Evolutionary conservation across 2,329 filamentous ascomycete genomes (phyloP).

Genomic region (Exutisphaerella laricina): DNA sequence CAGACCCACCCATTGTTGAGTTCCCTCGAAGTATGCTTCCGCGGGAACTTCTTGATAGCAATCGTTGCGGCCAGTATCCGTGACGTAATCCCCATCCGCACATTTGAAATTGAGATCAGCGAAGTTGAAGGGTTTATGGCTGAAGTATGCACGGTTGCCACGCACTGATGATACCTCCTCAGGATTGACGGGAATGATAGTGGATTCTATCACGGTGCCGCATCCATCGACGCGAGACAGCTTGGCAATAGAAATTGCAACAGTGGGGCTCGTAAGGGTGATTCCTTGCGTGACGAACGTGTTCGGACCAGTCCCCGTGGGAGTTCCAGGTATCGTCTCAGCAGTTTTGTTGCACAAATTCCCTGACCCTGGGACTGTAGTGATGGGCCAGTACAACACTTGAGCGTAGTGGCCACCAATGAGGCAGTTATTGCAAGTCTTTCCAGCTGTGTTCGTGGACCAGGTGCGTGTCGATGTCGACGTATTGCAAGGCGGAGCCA

Average conservation of each 20-base stretch:
- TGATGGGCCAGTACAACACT: constrained; percentile 24
- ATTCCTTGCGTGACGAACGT: constrained; percentile 24
- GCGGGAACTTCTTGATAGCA: constrained; percentile 27
- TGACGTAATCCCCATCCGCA: constrained; percentile 14
- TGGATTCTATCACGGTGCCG: constrained; percentile 19
- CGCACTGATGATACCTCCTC: constrained; percentile 20
- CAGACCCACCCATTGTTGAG: constrained; percentile 7
- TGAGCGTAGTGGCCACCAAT: constrained; percentile 12
- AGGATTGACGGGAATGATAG: constrained; percentile 19
- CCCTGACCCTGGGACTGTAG: constrained; percentile 9
- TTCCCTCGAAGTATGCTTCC: constrained; percentile 19
- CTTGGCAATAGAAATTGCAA: constrained; percentile 17
- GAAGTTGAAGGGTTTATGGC: constrained; percentile 18
- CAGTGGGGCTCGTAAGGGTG: constrained; percentile 23
- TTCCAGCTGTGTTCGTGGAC: not conserved
- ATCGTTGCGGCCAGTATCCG: constrained; percentile 11
- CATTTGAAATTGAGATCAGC: constrained; percentile 26
- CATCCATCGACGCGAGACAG: constrained; percentile 20
- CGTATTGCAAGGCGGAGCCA: not conserved
- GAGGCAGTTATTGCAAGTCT: not conserved
- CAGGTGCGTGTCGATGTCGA: not conserved
- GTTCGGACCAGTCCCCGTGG: constrained; percentile 16
- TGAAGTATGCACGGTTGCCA: constrained; percentile 15
- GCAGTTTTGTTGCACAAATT: constrained; percentile 3
- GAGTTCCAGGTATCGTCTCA: constrained; percentile 12